Conservation (phyloP, 441 rosid genomes). For the Gossypium schwendimanii region DNA sequence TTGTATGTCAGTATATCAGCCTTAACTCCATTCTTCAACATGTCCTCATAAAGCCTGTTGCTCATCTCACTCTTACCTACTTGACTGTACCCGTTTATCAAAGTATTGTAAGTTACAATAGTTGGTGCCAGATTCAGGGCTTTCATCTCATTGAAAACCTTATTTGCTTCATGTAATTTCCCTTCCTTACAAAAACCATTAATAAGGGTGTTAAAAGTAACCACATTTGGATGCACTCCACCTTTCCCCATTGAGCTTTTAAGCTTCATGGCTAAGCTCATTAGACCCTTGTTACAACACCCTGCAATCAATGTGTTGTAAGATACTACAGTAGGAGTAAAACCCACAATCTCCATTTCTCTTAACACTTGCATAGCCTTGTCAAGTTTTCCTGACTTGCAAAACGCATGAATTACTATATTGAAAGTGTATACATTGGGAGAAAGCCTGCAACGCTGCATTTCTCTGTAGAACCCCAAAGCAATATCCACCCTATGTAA, state of each 20-base stretch:
- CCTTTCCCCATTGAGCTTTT: slow-evolving; percentile 43
- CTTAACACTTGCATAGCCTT: slow-evolving; percentile 45
- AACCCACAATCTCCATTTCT: slow-evolving; percentile 45
- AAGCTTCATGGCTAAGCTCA: slow-evolving; percentile 52
- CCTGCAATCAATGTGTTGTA: slow-evolving; percentile 70
- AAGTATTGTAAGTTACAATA: slow-evolving; percentile 60
- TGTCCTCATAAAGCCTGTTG: slow-evolving; percentile 50
- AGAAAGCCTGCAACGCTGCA: slow-evolving; percentile 53
- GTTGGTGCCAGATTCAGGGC: slow-evolving; percentile 42
- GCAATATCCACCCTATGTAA: slow-evolving; percentile 52
- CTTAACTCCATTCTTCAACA: slow-evolving; percentile 45
- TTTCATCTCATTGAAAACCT: slow-evolving; percentile 56
- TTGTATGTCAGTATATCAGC: slow-evolving; percentile 65
- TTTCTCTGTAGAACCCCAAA: slow-evolving; percentile 49
- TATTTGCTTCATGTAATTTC: slow-evolving; percentile 54
- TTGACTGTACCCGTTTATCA: slow-evolving; percentile 60
- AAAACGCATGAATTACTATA: slow-evolving; percentile 54
- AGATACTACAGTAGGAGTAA: slow-evolving; percentile 39
- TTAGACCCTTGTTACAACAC: slow-evolving; percentile 48
- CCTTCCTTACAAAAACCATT: slow-evolving; percentile 53
- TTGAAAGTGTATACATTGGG: slow-evolving; percentile 66
- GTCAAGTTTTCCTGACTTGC: slow-evolving; percentile 55
- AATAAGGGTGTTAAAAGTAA: slow-evolving; percentile 56
- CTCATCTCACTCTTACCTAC: slow-evolving; percentile 47
- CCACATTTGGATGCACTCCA: slow-evolving; percentile 44